phyloP scores from a whole-genome alignment of 1,284 basidiomycete species.

The Leccinum pachyderme region DNA sequence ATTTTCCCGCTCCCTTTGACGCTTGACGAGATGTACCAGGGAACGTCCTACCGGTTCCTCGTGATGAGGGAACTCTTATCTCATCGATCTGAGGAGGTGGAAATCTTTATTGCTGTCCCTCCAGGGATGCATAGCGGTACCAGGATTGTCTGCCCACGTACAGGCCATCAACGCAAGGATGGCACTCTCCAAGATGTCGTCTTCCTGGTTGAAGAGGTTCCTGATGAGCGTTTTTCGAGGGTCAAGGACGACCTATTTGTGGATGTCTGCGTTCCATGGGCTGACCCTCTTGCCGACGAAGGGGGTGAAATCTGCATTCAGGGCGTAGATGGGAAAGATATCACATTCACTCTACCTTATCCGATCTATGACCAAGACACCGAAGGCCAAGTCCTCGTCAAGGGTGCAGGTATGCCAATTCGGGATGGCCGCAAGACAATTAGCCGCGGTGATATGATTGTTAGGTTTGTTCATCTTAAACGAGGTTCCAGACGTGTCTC shows the following conservation, averaged over 20 bases:
- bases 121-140: slow-evolving; percentile 75
- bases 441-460: slow-evolving; percentile 75
- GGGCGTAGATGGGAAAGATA: slow-evolving; percentile 69
- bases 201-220: slow-evolving; percentile 76
- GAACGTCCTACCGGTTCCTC: slow-evolving; percentile 77
- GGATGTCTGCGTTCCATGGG: slow-evolving; percentile 68
- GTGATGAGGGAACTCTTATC: slow-evolving; percentile 68
- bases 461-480: slow-evolving; percentile 51
- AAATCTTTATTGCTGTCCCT: slow-evolving; percentile 73
- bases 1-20: slow-evolving; percentile 71
- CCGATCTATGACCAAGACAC: slow-evolving; percentile 60
- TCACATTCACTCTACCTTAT: slow-evolving; percentile 62
- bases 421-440: slow-evolving; percentile 60
- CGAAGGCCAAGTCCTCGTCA: slow-evolving; percentile 58
- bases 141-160: slow-evolving; percentile 70
- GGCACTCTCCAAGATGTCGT: slow-evolving; percentile 74
- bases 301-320: slow-evolving; percentile 55
- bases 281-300: slow-evolving; percentile 54
- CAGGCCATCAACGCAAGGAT: slow-evolving; percentile 74
- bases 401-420: slow-evolving; percentile 84
- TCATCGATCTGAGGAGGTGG: slow-evolving; percentile 67
- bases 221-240: slow-evolving; percentile 68
- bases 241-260: slow-evolving; percentile 72
- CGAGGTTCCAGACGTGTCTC: slow-evolving; percentile 1
- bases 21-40: slow-evolving; percentile 84